Evolutionary conservation across 208 protist species (phyloP).

Genomic region (Endotrypanum monterogeii): DNA sequence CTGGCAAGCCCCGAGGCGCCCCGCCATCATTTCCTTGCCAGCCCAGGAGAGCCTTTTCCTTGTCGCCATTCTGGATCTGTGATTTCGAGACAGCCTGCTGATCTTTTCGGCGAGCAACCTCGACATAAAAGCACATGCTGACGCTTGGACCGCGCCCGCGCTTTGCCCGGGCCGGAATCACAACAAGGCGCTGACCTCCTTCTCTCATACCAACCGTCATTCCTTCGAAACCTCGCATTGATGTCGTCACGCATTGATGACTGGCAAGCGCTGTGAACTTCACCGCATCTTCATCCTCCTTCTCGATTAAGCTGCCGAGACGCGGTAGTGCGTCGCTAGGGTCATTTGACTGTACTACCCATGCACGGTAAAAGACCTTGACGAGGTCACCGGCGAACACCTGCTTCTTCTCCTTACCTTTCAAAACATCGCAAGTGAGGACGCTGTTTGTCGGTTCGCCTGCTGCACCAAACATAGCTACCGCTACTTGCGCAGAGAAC

Average conservation of each 20-base stretch:
- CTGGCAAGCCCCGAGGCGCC: background rate
- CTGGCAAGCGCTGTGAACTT: conserved; percentile 58
- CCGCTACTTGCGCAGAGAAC: conserved; percentile 61
- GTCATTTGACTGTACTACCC: conserved; percentile 57
- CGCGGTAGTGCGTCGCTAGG: conserved; percentile 35
- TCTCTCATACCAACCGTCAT: conserved; percentile 74
- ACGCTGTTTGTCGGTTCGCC: conserved; percentile 61
- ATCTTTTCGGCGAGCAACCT: conserved; percentile 52
- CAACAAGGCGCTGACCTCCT: conserved; percentile 53
- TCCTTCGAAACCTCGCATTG: conserved; percentile 84
- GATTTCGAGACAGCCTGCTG: conserved; percentile 12
- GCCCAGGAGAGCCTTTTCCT: background rate
- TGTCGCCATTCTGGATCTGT: background rate
- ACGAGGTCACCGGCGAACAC: conserved; percentile 63
- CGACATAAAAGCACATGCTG: conserved; percentile 67
- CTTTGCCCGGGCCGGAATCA: conserved; percentile 53
- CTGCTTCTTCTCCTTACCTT: conserved; percentile 44
- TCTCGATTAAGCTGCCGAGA: conserved; percentile 69
- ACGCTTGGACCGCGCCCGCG: conserved; percentile 58
- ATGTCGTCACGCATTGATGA: conserved; percentile 52
- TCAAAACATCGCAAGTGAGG: conserved; percentile 49
- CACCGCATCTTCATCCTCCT: conserved; percentile 43
- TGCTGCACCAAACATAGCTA: conserved; percentile 75
- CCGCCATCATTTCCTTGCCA: background rate
- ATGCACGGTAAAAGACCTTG: conserved; percentile 55